Conservation (phyloP, 139 green algal genomes). For the Auxenochlorella protothecoides region DNA sequence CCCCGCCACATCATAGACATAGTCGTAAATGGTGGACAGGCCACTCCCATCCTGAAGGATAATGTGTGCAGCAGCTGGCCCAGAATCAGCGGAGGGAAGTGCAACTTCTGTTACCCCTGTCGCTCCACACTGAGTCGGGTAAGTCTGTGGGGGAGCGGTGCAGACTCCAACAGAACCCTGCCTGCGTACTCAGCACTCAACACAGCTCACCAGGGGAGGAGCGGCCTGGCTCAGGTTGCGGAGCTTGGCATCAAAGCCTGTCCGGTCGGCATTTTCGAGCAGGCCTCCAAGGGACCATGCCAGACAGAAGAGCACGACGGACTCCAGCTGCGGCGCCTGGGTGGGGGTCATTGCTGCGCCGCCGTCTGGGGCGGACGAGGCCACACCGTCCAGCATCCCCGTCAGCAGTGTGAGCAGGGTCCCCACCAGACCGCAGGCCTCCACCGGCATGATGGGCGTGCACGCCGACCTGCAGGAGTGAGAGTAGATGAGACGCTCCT, state of each 20-base stretch:
- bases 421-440: constrained; percentile 63
- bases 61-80: too few species aligned
- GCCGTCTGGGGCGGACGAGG: neutral
- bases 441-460: constrained; percentile 74
- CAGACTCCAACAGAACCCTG: too few species aligned
- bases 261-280: constrained; percentile 63
- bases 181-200: too few species aligned
- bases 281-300: constrained; percentile 78
- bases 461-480: constrained; percentile 34
- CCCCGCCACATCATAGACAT: constrained; percentile 37
- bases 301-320: constrained; percentile 78
- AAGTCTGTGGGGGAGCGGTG: too few species aligned
- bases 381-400: constrained; percentile 36
- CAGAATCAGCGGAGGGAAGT: too few species aligned
- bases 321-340: constrained; percentile 50
- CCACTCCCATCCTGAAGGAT: too few species aligned
- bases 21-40: constrained; percentile 73
- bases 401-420: constrained; percentile 76
- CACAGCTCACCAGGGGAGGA: too few species aligned
- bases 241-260: constrained; percentile 57
- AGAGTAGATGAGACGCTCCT: neutral
- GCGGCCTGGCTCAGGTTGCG: constrained; percentile 16
- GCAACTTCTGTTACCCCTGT: too few species aligned
- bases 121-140: too few species aligned
- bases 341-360: constrained; percentile 6